Evolutionary conservation across 306 rosid species (phyloP).

Genomic region (Inga oerstediana): DNA sequence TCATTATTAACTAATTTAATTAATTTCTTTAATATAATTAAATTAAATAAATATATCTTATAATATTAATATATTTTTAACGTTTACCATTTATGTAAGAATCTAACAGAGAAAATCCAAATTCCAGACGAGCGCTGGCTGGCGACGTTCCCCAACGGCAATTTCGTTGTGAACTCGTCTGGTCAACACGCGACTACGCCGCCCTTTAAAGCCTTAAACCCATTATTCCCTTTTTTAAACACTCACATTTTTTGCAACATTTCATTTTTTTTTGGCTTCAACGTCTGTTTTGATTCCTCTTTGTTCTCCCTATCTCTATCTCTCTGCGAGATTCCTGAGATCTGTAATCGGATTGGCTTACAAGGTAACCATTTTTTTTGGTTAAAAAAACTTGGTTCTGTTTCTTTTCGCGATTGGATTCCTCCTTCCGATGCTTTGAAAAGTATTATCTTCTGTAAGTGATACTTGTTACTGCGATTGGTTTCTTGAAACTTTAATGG

Average conservation of each 20-base stretch:
- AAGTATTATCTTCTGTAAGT: neutral
- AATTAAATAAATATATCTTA: too few species aligned
- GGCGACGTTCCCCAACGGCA: neutral
- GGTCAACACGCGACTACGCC: slow-evolving; percentile 45
- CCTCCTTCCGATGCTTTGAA: neutral
- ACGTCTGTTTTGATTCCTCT: slow-evolving; percentile 1
- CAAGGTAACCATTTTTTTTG: slow-evolving; percentile 42
- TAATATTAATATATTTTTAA: too few species aligned
- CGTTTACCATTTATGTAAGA: too few species aligned
- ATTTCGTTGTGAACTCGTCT: neutral
- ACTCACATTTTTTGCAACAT: neutral
- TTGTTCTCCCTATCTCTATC: slow-evolving; percentile 25
- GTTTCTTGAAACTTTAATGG: neutral
- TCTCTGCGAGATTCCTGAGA: slow-evolving; percentile 38
- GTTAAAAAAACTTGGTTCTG: slow-evolving; percentile 25
- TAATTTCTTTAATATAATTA: too few species aligned
- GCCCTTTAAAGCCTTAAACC: neutral
- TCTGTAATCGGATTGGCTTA: slow-evolving; percentile 48
- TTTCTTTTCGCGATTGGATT: neutral
- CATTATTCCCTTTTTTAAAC: neutral
- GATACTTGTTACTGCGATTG: neutral
- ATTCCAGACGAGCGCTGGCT: neutral
- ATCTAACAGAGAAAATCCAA: neutral
- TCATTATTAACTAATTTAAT: too few species aligned
- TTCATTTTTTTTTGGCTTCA: neutral